Conservation (phyloP, 306 rosid genomes). For the Carpinus fangiana region DNA sequence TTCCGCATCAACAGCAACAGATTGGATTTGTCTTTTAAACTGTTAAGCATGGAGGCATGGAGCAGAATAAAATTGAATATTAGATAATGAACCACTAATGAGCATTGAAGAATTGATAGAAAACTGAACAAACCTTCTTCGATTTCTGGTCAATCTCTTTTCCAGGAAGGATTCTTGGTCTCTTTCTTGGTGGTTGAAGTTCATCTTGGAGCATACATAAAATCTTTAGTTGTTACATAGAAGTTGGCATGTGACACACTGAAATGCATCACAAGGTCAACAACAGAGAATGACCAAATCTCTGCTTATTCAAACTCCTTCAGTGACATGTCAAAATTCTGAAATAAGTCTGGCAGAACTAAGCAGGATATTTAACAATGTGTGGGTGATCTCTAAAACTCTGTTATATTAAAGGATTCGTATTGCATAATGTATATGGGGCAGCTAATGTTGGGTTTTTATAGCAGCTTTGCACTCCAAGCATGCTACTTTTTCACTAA, state of each 20-base stretch:
- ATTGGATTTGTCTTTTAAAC: slow-evolving; percentile 55
- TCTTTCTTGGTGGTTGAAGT: slow-evolving; percentile 52
- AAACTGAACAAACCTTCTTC: slow-evolving; percentile 59
- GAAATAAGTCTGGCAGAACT: slow-evolving; percentile 13
- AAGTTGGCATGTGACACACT: slow-evolving; percentile 15
- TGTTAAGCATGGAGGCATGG: slow-evolving; percentile 10
- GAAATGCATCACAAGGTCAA: slow-evolving; percentile 20
- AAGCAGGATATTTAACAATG: background rate
- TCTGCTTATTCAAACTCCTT: slow-evolving; percentile 2
- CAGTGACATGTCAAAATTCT: slow-evolving; percentile 12
- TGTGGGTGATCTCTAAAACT: background rate
- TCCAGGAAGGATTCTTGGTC: slow-evolving; percentile 82
- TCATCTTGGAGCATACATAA: slow-evolving; percentile 56
- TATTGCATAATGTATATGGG: background rate
- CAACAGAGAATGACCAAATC: background rate
- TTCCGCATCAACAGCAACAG: slow-evolving; percentile 62
- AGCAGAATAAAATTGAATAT: background rate
- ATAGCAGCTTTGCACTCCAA: slow-evolving; percentile 17
- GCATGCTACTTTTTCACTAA: slow-evolving; percentile 27
- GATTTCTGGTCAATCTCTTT: slow-evolving; percentile 77
- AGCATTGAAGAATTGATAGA: slow-evolving; percentile 3
- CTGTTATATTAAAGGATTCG: background rate
- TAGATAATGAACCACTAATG: slow-evolving; percentile 3
- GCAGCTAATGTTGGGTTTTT: background rate
- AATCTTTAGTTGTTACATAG: slow-evolving; percentile 28